Evolutionary conservation across 306 rosid species (phyloP), one percentile per base, ranked within the genome.

Genomic region (Medicago lupulina): DNA sequence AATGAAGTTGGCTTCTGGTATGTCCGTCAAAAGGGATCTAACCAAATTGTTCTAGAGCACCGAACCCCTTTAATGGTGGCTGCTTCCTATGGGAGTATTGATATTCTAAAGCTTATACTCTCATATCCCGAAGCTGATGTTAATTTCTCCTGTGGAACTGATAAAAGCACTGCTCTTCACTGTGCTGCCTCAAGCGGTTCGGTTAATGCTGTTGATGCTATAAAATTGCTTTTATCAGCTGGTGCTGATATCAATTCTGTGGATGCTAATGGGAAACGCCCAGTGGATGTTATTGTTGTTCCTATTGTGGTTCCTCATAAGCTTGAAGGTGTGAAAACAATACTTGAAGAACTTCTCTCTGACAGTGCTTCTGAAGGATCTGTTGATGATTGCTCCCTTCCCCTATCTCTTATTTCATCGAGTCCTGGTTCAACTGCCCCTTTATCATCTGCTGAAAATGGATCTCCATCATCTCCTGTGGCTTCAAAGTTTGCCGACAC

Each of bases 141-240:
- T 2, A 89, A 93, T 80, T 87, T 86, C 60, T 83, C 92, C 1
- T 88, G 97, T 15, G 89, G 96, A 38, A 10, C 75, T 8, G 91
- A 83, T 76, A 83, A 85, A 74, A 91, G 86, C 82, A 93, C 98
- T 60, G 96, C 97, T 36, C 98, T 93, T 83, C 98, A 91, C 60
- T 93, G 97, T 85, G 98, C 97, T 84, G 90, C 97, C 13, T 89
- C 93, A 1, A 86, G 98, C 15, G 98, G 98, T 34, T 87, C 98
- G 12, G 40, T 77, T 54, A 83, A 91, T 44, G 92, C 87, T 0
- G 76, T 83, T 74, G 91, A 81, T 54, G 82, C 77, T 68, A 84
- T 93, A 2, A 88, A 88, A 82, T 79, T 93, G 57, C 98, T 93
- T 76, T 34, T 93, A 57, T 78, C 87, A 4, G 83, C 89, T 44